These are phyloP conservation scores for Epichloe sibirici DNA, from an alignment of 2,329 filamentous ascomycete species.

Conservation along the genomic window DNA sequence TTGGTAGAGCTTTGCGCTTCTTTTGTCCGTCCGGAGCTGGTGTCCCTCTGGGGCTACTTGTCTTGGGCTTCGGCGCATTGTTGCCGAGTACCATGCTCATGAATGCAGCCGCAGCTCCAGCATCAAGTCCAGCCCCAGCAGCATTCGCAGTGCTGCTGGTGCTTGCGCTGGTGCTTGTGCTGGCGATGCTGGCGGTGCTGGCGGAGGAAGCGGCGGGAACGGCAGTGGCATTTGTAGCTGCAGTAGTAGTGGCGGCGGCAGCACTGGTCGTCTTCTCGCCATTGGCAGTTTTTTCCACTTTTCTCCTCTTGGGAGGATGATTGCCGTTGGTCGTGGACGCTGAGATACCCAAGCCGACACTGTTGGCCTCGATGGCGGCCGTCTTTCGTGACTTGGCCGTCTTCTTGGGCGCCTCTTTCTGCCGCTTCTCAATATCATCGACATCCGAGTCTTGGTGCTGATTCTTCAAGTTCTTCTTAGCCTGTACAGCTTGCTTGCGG, in stretches of 20 bases:
- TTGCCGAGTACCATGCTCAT: constrained; percentile 44
- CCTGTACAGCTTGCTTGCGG: constrained; percentile 68
- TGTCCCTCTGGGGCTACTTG: constrained; percentile 55
- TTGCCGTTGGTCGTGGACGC: constrained; percentile 41
- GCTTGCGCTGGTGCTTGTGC: not conserved
- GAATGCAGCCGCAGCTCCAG: constrained; percentile 27
- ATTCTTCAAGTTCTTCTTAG: constrained; percentile 58
- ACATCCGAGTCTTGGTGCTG: constrained; percentile 67
- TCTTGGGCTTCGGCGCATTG: constrained; percentile 42
- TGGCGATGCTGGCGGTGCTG: not conserved
- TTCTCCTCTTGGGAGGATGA: constrained; percentile 61
- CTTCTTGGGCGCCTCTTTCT: constrained; percentile 49
- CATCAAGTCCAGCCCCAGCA: not conserved
- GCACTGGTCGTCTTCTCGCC: constrained; percentile 28
- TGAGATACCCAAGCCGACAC: constrained; percentile 54
- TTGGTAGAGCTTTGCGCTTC: constrained; percentile 53
- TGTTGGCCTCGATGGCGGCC: constrained; percentile 38
- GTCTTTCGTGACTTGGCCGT: constrained; percentile 52
- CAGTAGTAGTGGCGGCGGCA: not conserved
- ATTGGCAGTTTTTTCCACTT: constrained; percentile 56
- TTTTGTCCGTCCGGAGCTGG: constrained; percentile 58
- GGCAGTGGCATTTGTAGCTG: not conserved
- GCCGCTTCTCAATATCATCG: constrained; percentile 51
- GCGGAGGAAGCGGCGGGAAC: not conserved
- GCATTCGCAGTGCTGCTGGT: not conserved